A percentile compares a stretch with the other conserved stretches of the same genome.
Conservation (phyloP, 768 basidiomycete species). For the Russula olivacea region DNA sequence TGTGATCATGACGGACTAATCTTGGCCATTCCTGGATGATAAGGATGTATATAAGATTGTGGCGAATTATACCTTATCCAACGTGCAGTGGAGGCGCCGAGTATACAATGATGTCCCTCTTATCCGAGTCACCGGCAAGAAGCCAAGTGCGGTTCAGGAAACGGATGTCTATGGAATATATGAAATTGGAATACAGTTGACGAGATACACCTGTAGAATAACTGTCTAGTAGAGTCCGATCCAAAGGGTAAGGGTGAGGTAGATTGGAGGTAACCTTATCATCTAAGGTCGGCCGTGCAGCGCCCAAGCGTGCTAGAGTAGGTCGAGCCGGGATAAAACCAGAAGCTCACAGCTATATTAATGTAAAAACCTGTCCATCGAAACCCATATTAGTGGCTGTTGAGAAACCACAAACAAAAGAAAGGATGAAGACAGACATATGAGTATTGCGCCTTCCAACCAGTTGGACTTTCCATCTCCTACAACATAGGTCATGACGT, state of each 20-base stretch:
- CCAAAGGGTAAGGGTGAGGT: neutral
- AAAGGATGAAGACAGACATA: constrained; percentile 39
- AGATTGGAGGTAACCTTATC: neutral
- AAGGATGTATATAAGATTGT: no score
- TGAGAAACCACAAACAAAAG: neutral
- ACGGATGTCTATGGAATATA: neutral
- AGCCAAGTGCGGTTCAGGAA: neutral
- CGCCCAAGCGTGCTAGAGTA: constrained; percentile 31
- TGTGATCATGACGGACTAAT: no score
- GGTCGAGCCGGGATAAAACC: constrained; percentile 44
- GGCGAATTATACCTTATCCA: no score
- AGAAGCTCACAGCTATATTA: constrained; percentile 50
- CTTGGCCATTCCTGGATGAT: no score
- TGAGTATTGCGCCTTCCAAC: constrained; percentile 82
- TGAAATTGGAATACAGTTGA: neutral
- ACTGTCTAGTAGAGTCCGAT: neutral
- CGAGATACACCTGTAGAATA: neutral
- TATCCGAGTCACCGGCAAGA: neutral
- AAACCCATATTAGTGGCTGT: constrained; percentile 2
- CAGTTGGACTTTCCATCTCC: constrained; percentile 88
- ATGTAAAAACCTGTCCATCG: constrained; percentile 42
- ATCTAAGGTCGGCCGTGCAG: constrained; percentile 24
- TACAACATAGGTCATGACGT: constrained; percentile 78
- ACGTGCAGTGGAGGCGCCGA: no score
- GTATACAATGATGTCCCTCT: neutral